Base-by-base conservation (phyloP, 352 stramenopile species). In the Pythium aquatile region DNA sequence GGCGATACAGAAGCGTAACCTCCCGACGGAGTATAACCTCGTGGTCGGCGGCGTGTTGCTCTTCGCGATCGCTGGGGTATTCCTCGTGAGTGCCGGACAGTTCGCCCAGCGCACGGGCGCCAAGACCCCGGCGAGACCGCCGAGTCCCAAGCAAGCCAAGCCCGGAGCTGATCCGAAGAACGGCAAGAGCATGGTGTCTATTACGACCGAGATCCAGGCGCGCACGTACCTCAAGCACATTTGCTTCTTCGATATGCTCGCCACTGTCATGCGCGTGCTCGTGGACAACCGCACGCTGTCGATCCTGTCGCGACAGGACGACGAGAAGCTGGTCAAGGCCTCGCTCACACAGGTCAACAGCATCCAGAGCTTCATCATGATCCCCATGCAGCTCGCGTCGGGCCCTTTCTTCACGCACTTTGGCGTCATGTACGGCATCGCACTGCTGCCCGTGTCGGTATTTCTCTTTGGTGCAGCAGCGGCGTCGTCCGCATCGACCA, bases 301-400 rank as follows among this genome's bases (percentile, higher is more conserved):
- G 8, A 77, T 93, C 13, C 73, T 95, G 7, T 90, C 84, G 24
- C 65, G 77, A 11, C 81, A 91, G 46, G 70, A 76, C 4, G 85
- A 94, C 40, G 75, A 85, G 29, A 62, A 80, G 29, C 49, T 65
- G 1, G 81, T 94, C 47, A 93, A 95, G 53, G 70, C 76, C 1
- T 91, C 85, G 26, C 69, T 95, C 48, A 87, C 84, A 0, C 70
- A 70, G 54, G 88, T 95, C 57, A 95, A 93, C 62, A 83, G 83
- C n/a, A 62, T 91, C 16, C 87, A 95, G 63, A 95, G 87, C 58
- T 81, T 93, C 29, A 69, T 95, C 26, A 95, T 95, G 87, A 93
- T 95, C 56, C 87, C 87, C 14, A 80, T 95, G 73, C 87, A 95
- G 51, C 57, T 94, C 14, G 69, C 82, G 2, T 92, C 87, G 0